Evolutionary conservation across 805 yeast species (phyloP).

Genomic region (Ogataea trehalophila): DNA sequence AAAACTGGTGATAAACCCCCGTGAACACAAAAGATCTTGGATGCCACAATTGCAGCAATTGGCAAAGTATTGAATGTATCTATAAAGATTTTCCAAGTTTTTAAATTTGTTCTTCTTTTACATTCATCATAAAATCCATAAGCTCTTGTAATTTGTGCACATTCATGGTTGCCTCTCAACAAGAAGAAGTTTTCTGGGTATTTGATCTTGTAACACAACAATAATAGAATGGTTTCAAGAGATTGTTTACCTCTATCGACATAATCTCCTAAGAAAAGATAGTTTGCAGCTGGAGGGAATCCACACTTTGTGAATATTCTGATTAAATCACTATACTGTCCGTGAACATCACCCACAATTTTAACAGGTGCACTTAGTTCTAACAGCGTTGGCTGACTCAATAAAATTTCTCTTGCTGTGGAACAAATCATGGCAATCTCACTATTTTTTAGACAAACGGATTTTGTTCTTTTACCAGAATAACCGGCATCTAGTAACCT

Average conservation of each 20-base stretch:
- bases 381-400: slow-evolving; percentile 83
- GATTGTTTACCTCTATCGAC: slow-evolving; percentile 98
- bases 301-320: slow-evolving; percentile 94
- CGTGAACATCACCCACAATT: slow-evolving; percentile 93
- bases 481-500: slow-evolving; percentile 93
- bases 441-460: slow-evolving; percentile 81
- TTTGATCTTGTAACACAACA: slow-evolving; percentile 90
- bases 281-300: slow-evolving; percentile 91
- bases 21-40: slow-evolving; percentile 88
- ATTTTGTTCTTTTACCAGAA: slow-evolving; percentile 87
- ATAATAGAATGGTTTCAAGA: slow-evolving; percentile 80
- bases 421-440: slow-evolving; percentile 86
- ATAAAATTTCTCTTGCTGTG: slow-evolving; percentile 81
- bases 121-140: slow-evolving; percentile 98
- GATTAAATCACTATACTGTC: slow-evolving; percentile 88
- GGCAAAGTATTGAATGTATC: slow-evolving; percentile 96
- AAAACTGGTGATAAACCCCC: slow-evolving; percentile 79
- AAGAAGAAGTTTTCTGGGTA: slow-evolving; percentile 95
- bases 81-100: slow-evolving; percentile 89
- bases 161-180: slow-evolving; percentile 93
- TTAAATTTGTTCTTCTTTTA: slow-evolving; percentile 85
- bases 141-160: slow-evolving; percentile 93
- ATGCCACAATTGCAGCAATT: slow-evolving; percentile 91
- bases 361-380: slow-evolving; percentile 85
- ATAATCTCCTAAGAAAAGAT: slow-evolving; percentile 90